These are phyloP conservation scores for Acorus calamus DNA, from an alignment of 106 monocot genomes.

Conservation along the genomic window DNA sequence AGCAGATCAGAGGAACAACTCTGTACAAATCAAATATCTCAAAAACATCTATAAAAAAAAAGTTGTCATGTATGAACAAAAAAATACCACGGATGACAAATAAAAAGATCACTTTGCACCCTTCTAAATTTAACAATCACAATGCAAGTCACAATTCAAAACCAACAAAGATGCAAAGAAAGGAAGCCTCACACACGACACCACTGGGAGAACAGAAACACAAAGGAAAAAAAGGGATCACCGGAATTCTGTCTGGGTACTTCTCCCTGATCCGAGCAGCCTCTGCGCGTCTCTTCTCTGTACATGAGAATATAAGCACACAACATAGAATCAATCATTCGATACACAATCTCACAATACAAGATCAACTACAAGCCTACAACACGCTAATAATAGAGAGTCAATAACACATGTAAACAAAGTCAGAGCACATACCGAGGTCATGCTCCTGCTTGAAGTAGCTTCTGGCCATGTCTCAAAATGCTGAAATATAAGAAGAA, in stretches of 20 bases:
- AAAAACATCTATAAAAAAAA: too few species aligned
- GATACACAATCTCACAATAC: too few species aligned
- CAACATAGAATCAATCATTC: background rate
- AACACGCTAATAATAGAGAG: background rate
- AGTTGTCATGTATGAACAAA: background rate
- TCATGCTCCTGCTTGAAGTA: slow-evolving; percentile 50
- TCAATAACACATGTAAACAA: background rate
- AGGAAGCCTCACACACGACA: too few species aligned
- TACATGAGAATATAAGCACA: slow-evolving; percentile 1
- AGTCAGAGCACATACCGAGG: slow-evolving; percentile 25
- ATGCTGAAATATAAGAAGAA: too few species aligned
- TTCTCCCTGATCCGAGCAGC: slow-evolving; percentile 44
- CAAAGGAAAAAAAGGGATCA: slow-evolving; percentile 7
- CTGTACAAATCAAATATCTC: too few species aligned
- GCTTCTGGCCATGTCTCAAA: slow-evolving; percentile 35
- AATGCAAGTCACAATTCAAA: too few species aligned
- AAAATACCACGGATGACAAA: background rate
- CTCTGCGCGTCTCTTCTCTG: slow-evolving; percentile 43
- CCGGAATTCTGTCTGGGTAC: slow-evolving; percentile 49
- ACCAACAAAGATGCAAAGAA: too few species aligned
- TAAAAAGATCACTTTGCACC: background rate
- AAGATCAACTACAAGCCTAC: too few species aligned
- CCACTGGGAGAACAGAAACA: background rate
- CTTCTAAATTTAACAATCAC: too few species aligned
- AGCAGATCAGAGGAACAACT: too few species aligned